Conservation (phyloP, 1,139 yeast genomes). For the Candida sp. region DNA sequence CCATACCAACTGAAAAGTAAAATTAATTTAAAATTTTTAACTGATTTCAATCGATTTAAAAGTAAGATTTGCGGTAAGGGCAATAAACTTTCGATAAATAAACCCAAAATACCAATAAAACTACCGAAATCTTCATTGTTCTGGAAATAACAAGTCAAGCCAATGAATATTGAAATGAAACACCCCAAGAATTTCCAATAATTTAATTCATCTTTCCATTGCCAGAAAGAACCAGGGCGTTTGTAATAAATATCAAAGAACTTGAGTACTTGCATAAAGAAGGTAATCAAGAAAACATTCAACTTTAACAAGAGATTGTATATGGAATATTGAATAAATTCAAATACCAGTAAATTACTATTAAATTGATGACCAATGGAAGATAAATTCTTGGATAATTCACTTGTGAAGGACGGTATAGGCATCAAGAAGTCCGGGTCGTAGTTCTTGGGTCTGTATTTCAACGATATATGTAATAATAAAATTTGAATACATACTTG, state of each 20-base stretch:
- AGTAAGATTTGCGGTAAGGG: slow-evolving; percentile 87
- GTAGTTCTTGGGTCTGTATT: slow-evolving; percentile 49
- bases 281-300: slow-evolving; percentile 4
- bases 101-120: slow-evolving; percentile 68
- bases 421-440: slow-evolving; percentile 39
- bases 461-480: slow-evolving; percentile 58
- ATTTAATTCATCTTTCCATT: slow-evolving; percentile 61
- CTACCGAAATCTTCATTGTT: slow-evolving; percentile 44
- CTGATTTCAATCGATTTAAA: slow-evolving; percentile 62
- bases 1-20: slow-evolving; percentile 81
- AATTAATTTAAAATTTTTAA: slow-evolving; percentile 76
- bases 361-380: slow-evolving; percentile 1
- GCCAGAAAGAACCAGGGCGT: slow-evolving; percentile 77
- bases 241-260: slow-evolving; percentile 68
- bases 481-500: slow-evolving; percentile 75
- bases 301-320: slow-evolving; percentile 4
- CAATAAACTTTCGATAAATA: slow-evolving; percentile 74
- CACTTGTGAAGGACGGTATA: slow-evolving; percentile 26
- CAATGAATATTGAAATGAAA: slow-evolving; percentile 40
- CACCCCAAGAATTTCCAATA: slow-evolving; percentile 66
- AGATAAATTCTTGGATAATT: slow-evolving; percentile 22
- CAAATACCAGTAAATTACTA: not conserved
- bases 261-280: slow-evolving; percentile 35
- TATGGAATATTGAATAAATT: not conserved
- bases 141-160: slow-evolving; percentile 45